Percentiles rank a stretch among this genome's conserved stretches.
Conservation (phyloP, 352 stramenopile genomes). For the Globisporangium mamillatum region DNA sequence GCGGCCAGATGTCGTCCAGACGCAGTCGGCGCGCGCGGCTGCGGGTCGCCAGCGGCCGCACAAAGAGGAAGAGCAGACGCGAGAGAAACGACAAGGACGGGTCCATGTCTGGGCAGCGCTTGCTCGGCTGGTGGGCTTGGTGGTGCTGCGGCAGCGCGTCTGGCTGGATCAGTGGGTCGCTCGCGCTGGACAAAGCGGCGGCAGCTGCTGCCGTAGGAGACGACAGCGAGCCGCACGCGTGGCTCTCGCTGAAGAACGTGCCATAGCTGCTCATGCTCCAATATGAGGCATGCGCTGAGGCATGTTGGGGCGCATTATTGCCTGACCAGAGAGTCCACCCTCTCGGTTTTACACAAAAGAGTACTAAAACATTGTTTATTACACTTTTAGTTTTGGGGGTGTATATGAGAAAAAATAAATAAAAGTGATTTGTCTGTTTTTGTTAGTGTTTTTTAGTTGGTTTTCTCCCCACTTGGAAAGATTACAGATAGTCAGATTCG, state of each 20-base stretch:
- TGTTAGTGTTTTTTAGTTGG: too few species aligned
- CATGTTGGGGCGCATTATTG: too few species aligned
- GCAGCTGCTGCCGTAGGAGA: neutral
- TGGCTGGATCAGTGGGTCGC: neutral
- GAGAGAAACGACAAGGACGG: constrained; percentile 26
- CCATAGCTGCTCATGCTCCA: constrained; percentile 13
- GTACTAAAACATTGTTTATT: too few species aligned
- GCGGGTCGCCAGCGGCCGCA: constrained; percentile 29
- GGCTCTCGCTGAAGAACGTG: neutral
- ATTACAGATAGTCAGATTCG: too few species aligned
- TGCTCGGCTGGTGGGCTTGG: neutral
- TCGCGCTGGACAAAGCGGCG: neutral
- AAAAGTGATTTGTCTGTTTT: too few species aligned
- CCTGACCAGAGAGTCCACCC: too few species aligned
- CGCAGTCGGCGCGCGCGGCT: constrained; percentile 19
- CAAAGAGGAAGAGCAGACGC: constrained; percentile 34
- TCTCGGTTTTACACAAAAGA: too few species aligned
- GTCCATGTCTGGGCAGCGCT: constrained; percentile 3
- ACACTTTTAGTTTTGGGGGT: too few species aligned
- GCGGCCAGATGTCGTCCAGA: constrained; percentile 32
- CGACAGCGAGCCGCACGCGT: neutral
- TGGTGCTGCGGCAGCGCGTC: neutral
- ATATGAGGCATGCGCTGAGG: neutral
- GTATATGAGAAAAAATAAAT: too few species aligned
- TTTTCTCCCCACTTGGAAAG: too few species aligned